A percentile compares a stretch with the other conserved stretches of the same genome.
Conservation (phyloP, 345 rosid genomes). For the Bretschneidera sinensis region DNA sequence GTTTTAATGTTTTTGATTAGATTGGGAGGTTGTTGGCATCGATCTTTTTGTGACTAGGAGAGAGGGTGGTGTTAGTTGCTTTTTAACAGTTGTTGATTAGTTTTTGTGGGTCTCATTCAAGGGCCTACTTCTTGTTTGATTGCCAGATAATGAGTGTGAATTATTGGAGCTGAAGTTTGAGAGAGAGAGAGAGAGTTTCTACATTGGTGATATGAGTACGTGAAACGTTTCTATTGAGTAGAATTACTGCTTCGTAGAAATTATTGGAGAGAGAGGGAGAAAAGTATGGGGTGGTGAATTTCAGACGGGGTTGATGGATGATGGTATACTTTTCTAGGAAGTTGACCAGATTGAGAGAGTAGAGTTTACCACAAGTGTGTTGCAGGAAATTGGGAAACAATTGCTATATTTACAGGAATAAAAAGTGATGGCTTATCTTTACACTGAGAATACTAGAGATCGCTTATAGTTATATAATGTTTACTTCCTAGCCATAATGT, state of each 20-base stretch:
- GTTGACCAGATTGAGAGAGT: not conserved
- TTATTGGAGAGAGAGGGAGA: constrained; percentile 23
- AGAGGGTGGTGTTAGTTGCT: constrained; percentile 1
- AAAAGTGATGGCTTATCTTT: too few species aligned
- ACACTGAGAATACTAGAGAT: too few species aligned
- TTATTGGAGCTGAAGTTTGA: constrained; percentile 23
- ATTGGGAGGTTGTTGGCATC: too few species aligned
- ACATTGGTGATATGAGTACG: constrained; percentile 10
- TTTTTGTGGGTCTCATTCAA: constrained; percentile 26
- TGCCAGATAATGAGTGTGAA: constrained; percentile 22
- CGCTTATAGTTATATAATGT: too few species aligned
- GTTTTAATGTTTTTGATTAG: not conserved
- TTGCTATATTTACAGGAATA: too few species aligned
- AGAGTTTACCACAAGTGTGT: too few species aligned
- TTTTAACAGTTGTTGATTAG: constrained; percentile 6
- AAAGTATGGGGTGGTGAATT: not conserved
- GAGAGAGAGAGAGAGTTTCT: too few species aligned
- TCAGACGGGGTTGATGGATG: too few species aligned
- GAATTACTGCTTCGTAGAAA: constrained; percentile 13
- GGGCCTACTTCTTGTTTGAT: constrained; percentile 18
- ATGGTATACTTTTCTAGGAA: too few species aligned
- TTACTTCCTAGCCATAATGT: too few species aligned
- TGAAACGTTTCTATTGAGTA: constrained; percentile 5
- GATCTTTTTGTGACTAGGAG: not conserved
- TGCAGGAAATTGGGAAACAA: too few species aligned